These are phyloP conservation scores for Tillandsia fasciculata DNA, from an alignment of 176 grass and related monocot species.

Conservation along the genomic window DNA sequence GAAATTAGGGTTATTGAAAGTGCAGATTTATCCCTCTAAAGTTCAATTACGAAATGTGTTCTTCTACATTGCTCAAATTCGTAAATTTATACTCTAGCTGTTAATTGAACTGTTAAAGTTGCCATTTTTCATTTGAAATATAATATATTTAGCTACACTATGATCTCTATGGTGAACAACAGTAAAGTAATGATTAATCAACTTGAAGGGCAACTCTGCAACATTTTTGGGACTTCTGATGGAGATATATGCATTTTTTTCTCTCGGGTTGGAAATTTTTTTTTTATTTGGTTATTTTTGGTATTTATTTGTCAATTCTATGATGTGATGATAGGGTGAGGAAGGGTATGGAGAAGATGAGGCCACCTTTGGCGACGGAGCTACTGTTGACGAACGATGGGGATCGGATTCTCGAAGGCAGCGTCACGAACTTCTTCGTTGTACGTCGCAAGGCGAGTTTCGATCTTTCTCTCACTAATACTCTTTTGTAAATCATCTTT, in stretches of 20 bases:
- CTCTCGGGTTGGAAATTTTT: neutral
- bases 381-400: constrained; percentile 74
- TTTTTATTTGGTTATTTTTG: too few relatives aligned
- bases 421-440: constrained; percentile 79
- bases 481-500: neutral
- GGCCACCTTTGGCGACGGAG: constrained; percentile 56
- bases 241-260: neutral
- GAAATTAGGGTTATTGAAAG: neutral
- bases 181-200: too few relatives aligned
- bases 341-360: constrained; percentile 81
- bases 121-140: too few relatives aligned
- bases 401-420: constrained; percentile 74
- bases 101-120: too few relatives aligned
- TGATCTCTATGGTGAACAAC: too few relatives aligned
- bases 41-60: too few relatives aligned
- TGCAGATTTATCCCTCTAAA: too few relatives aligned
- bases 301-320: too few relatives aligned
- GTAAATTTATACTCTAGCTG: too few relatives aligned
- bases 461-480: neutral
- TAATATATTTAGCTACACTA: too few relatives aligned
- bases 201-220: too few relatives aligned
- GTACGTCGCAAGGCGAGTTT: constrained; percentile 44
- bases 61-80: too few relatives aligned
- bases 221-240: neutral
- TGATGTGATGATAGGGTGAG: constrained; percentile 35